A percentile compares a stretch with the other conserved stretches of the same genome.
Conservation (phyloP, 352 stramenopile genomes). For the Globisporangium heterothallicum region DNA sequence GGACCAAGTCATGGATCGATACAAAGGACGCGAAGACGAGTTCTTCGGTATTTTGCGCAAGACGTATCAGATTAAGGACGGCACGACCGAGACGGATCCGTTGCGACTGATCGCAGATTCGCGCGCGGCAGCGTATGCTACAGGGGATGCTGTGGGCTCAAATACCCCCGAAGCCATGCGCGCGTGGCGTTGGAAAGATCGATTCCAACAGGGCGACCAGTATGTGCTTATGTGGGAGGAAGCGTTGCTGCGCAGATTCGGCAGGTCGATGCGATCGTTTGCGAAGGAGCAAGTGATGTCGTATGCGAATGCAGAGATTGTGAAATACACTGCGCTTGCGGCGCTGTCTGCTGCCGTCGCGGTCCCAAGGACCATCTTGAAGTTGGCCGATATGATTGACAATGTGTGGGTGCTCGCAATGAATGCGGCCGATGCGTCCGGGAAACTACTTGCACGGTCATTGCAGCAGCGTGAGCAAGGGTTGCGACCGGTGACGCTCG, state of each 20-base stretch:
- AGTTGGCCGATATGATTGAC: conserved; percentile 74
- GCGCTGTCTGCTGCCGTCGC: conserved; percentile 70
- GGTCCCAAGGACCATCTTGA: conserved; percentile 65
- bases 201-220: conserved; percentile 75
- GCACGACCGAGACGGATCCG: conserved; percentile 32
- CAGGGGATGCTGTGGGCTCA: background rate
- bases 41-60: conserved; percentile 70
- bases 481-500: conserved; percentile 80
- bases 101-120: conserved; percentile 25
- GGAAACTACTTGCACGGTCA: conserved; percentile 69
- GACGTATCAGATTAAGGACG: conserved; percentile 36
- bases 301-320: conserved; percentile 67
- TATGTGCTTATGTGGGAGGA: conserved; percentile 82
- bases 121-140: conserved; percentile 14
- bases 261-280: conserved; percentile 79
- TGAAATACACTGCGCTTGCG: conserved; percentile 72
- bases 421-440: conserved; percentile 64
- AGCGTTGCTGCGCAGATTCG: conserved; percentile 59
- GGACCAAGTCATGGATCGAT: conserved; percentile 76
- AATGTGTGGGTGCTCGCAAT: conserved; percentile 83
- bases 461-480: conserved; percentile 63
- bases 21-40: conserved; percentile 79
- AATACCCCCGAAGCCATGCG: conserved; percentile 24
- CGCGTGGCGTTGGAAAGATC: conserved; percentile 81
- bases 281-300: conserved; percentile 55